Conservation (phyloP, 345 rosid genomes). For the Eucalyptus sp. region DNA sequence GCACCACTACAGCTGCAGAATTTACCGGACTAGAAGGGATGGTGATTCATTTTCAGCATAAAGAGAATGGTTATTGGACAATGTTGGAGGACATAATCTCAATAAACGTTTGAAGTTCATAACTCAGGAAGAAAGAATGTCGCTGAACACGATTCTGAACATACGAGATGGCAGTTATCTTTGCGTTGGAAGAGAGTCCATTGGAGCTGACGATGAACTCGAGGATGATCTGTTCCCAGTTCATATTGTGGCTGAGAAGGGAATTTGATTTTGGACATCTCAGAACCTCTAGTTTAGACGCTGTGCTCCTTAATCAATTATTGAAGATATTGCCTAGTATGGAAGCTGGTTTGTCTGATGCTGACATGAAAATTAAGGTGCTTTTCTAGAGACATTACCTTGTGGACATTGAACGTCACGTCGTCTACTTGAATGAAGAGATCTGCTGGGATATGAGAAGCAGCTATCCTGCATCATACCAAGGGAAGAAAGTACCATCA, state of each 20-base stretch:
- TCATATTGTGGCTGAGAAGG: background rate
- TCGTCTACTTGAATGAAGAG: slow-evolving; percentile 51
- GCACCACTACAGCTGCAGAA: background rate
- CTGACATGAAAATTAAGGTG: background rate
- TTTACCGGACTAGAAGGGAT: background rate
- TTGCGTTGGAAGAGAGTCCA: background rate
- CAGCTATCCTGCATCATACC: slow-evolving; percentile 44
- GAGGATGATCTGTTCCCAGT: background rate
- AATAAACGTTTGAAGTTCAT: background rate
- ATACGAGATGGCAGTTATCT: background rate
- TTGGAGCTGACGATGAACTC: background rate
- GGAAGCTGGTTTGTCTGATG: background rate
- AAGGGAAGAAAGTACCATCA: background rate
- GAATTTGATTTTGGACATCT: too few species aligned
- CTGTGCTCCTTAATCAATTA: background rate
- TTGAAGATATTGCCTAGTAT: background rate
- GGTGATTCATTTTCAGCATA: background rate
- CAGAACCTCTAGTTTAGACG: background rate
- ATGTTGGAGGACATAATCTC: background rate
- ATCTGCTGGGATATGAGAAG: slow-evolving; percentile 58
- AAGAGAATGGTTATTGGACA: background rate
- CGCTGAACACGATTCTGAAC: background rate
- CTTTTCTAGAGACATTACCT: slow-evolving; percentile 22
- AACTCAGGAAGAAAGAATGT: background rate
- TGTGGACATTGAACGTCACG: slow-evolving; percentile 56